Evolutionary conservation across 2,329 filamentous ascomycete species (phyloP).

Genomic region (Knufia petricola): DNA sequence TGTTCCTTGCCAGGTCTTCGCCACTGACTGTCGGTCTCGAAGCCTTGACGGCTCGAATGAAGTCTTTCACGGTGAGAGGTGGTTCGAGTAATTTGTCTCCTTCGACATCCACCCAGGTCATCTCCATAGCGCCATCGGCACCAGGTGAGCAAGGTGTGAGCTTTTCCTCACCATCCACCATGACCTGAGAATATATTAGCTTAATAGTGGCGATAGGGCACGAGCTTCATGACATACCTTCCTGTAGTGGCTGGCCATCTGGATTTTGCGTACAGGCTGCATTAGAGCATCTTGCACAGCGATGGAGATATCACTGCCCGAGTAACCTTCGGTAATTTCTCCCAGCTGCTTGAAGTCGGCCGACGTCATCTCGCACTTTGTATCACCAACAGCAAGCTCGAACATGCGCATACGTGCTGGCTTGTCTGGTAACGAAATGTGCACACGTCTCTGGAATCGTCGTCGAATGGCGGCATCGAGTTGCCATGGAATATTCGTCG

Average conservation of each 20-base stretch:
- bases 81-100: conserved; percentile 80
- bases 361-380: conserved; percentile 70
- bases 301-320: conserved; percentile 90
- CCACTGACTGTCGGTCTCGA: conserved; percentile 82
- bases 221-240: conserved; percentile 46
- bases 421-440: conserved; percentile 83
- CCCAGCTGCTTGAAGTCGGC: conserved; percentile 74
- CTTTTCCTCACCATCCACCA: conserved; percentile 51
- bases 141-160: conserved; percentile 87
- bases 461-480: conserved; percentile 89
- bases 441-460: conserved; percentile 90
- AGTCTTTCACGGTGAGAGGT: conserved; percentile 78
- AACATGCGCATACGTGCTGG: conserved; percentile 91
- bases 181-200: conserved; percentile 45
- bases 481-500: conserved; percentile 98
- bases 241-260: conserved; percentile 97
- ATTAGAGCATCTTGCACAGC: conserved; percentile 93
- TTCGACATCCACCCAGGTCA: conserved; percentile 84
- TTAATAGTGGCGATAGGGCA: not conserved
- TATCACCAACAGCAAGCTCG: conserved; percentile 85
- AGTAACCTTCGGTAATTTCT: conserved; percentile 82
- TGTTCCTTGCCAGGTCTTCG: conserved; percentile 72
- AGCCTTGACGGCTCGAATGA: conserved; percentile 80
- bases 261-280: conserved; percentile 93
- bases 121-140: conserved; percentile 74